Evolutionary conservation across 2,329 filamentous ascomycete species (phyloP), one percentile per base, ranked within the genome.

Genomic region (Lasiodiplodia sp.): DNA sequence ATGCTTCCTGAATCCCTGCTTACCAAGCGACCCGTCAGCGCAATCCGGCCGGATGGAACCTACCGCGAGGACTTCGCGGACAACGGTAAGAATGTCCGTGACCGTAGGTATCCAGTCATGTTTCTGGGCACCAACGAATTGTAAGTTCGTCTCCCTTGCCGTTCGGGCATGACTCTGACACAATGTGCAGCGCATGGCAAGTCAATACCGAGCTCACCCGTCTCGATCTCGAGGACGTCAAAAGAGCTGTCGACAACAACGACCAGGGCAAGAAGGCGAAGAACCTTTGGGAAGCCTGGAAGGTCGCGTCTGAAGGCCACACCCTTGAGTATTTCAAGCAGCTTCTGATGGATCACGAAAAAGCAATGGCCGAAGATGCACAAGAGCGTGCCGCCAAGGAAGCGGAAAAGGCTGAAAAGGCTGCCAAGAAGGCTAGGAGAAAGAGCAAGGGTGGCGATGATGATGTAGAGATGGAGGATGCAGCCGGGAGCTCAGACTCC

Each of bases 111-210:
- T 78, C 93, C 95, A 5, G 90, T 98, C 76, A 97, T 98, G 95
- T 98, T 97, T 79, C 84, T 98, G 63, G 86, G 89, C 72, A 97
- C 94, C 47, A 97, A 98, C 76, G 95, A 98, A 86, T 98, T 99
- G 96, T 99, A 83, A 88, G 95, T 89, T 47, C 58, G 4, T n/a
- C 12, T 40, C n/a, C 34, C 25, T 28, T 67, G 11, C n/a, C 31
- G 4, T n/a, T 47, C 10, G 28, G 10, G 38, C 52, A 67, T 8
- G 8, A 63, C 40, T 21, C 52, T 68, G 51, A 31, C 40, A 53
- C 67, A 37, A 44, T 44, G 69, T 18, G 69, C 74, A 99, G 96
- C 82, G 92, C 92, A 47, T 99, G 95, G 95, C 92, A 95, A 72
- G 87, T 90, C 70, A 97, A 98, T 80, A 92, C 90, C 25, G 90